Percentiles rank a stretch among this genome's conserved stretches.
phyloP scores from a whole-genome alignment of 768 basidiomycete genomes.

The Clitopilus passeckerianus region DNA sequence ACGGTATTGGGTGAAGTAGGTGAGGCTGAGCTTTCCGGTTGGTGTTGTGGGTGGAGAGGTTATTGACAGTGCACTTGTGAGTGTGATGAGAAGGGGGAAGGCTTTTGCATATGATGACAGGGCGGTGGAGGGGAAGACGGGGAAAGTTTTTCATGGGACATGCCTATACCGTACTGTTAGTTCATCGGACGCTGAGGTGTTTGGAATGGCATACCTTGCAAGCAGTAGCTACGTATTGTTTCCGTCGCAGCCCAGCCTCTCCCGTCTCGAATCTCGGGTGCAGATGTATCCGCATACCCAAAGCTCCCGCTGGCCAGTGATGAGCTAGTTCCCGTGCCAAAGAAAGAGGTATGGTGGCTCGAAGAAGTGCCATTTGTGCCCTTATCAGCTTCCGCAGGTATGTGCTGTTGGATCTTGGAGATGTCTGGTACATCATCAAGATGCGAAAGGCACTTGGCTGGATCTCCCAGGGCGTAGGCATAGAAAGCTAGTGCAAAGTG shows the following conservation, averaged over 20 bases:
- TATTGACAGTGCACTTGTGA: conserved; percentile 40
- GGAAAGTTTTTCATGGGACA: conserved; percentile 63
- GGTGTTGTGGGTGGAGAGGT: conserved; percentile 17
- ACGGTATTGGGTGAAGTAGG: conserved; percentile 62
- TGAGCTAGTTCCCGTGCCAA: conserved; percentile 31
- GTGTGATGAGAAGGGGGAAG: conserved; percentile 44
- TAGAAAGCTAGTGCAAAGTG: conserved; percentile 72
- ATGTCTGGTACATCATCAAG: conserved; percentile 52
- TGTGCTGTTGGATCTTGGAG: conserved; percentile 46
- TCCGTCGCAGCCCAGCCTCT: conserved; percentile 71
- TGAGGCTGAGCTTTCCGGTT: conserved; percentile 34
- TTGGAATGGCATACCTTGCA: conserved; percentile 54
- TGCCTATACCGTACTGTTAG: conserved; percentile 46
- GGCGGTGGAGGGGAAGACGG: conserved; percentile 45
- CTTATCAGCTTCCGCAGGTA: conserved; percentile 35
- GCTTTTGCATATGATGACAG: conserved; percentile 53
- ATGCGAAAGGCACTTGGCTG: conserved; percentile 56
- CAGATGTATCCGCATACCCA: conserved; percentile 32
- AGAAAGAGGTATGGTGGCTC: conserved; percentile 29
- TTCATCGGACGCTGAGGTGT: background rate
- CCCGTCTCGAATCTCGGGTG: conserved; percentile 61
- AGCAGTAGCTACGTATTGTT: conserved; percentile 68
- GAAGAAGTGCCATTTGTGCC: conserved; percentile 30
- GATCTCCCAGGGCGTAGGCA: conserved; percentile 69
- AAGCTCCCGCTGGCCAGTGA: conserved; percentile 50